phyloP scores from a whole-genome alignment of 2,329 filamentous ascomycete species.

The Ophiostoma novo-ulmi region DNA sequence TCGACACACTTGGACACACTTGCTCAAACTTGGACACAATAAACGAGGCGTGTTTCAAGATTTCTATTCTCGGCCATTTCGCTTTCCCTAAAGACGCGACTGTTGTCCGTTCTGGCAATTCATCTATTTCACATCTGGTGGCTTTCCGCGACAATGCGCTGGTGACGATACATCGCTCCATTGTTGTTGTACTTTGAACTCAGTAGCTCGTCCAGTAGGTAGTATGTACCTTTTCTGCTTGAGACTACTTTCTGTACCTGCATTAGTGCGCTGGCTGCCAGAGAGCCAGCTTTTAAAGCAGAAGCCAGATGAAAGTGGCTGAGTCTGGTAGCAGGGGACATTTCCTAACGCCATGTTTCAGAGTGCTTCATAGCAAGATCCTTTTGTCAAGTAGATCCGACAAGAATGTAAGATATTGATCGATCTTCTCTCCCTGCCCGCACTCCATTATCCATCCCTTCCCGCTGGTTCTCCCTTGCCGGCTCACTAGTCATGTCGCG shows the following conservation, averaged over 20 bases:
- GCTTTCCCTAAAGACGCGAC: background rate
- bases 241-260: background rate
- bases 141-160: background rate
- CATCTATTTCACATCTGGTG: background rate
- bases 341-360: constrained; percentile 19
- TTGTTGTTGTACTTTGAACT: background rate
- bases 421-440: constrained; percentile 10
- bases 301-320: background rate
- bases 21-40: background rate
- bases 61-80: background rate
- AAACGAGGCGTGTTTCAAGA: constrained; percentile 6
- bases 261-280: background rate
- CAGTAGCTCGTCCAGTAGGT: background rate
- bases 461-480: constrained; percentile 6
- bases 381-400: background rate
- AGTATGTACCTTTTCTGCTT: background rate
- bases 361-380: constrained; percentile 20
- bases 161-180: background rate
- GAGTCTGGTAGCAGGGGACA: constrained; percentile 1
- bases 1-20: background rate
- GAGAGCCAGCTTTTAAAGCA: background rate
- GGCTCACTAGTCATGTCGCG: constrained; percentile 8
- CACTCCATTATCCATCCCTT: constrained; percentile 8
- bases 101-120: background rate
- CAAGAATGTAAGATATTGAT: background rate